Base-by-base conservation (phyloP, 1,284 basidiomycete genomes). In the Pisolithus thermaeus region DNA sequence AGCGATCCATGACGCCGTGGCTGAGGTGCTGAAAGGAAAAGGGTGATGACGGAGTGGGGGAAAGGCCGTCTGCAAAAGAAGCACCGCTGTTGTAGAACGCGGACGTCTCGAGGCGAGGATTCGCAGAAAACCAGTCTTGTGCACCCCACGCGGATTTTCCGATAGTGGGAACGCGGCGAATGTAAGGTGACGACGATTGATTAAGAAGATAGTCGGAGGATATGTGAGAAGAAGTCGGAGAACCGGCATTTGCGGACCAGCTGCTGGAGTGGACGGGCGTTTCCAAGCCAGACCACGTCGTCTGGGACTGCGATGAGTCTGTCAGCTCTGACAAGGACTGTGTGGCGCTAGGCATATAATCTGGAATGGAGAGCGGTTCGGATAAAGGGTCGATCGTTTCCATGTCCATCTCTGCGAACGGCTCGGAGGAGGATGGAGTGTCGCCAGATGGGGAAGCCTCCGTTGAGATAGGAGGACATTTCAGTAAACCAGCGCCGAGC, bases 91-190 rank as follows among this genome's bases (percentile, higher is more conserved):
- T 75, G 32, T 74, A 73, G 18, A 69, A 67, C 7, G 67, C 57
- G 37, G 74, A 71, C 16, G 73, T 69, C 57, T 88, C 87, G 25
- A 91, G 74, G 1, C 87, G 74, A 5, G 88, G 87, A 62, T 90
- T 90, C 27, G 83, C 73, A 30, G 85, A 87, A 53, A 91, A 79
- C 88, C 88, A 90, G 67, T 90, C 87, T 43, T 83, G 77, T 4
- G 85, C 76, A 7, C 84, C 85, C 87, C 87, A 91, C 0, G 88
- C 84, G 12, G 85, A 88, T 67, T 90, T 90, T 47, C 88, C 87
- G 53, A 90, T 89, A 28, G 64, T 66, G 47, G 63, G 60, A 62
- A 67, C 62, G 45, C 70, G 69, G 47, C 77, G 69, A 46, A 74
- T 72, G 52, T 76, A 75, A 22, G 74, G 73, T 4, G 77, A 75